Base-by-base conservation (phyloP, 331 rosid genomes). In the Acacia pycnantha region DNA sequence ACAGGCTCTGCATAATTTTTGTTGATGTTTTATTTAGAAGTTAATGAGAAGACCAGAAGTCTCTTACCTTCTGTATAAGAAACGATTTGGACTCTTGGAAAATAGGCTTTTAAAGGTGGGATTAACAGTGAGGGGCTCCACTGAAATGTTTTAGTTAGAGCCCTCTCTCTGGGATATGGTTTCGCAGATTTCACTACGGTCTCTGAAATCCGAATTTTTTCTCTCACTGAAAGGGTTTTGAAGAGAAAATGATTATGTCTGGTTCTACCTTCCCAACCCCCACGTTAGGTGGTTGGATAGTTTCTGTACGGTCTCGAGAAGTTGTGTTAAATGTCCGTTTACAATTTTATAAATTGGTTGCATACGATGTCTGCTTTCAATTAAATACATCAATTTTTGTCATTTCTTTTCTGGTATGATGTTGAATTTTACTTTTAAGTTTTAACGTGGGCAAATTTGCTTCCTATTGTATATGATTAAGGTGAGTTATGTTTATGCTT, bases 181-280 rank as follows among this genome's bases (percentile, higher is more conserved):
- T 75, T 14, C 18, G 24, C 72, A 33, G 86, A 81, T 77, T 85
- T 61, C 61, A 83, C 75, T 53, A 44, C 66, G 87, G 62, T 67
- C 84, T 84, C 82, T 86, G 67, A 82, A 85, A 88, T 92, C 86
- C 80, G 77, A 76, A 73, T 75, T 88, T 87, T 77, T 77, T 71
- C 70, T 43, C 41, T 24, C 26, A 12, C 6, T 19, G 8, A 15
- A 59, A 37, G 83, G 90, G 70, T 84, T 89, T 85, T 82, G 51
- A 76, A 78, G 88, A 89, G 89, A 69, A 82, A 54, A 80, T 79
- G 43, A 79, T 74, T 15, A 46, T 16, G 43, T 79, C 79, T 68
- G 76, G 46, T 19, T 54, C 76, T 74, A 79, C 37, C 70, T 73
- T 73, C 69, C 87, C 79, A 44, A 40, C 11, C 66, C 35, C 37